Conservation (phyloP, 2,329 filamentous ascomycete species). For the Nothopassalora personata region DNA sequence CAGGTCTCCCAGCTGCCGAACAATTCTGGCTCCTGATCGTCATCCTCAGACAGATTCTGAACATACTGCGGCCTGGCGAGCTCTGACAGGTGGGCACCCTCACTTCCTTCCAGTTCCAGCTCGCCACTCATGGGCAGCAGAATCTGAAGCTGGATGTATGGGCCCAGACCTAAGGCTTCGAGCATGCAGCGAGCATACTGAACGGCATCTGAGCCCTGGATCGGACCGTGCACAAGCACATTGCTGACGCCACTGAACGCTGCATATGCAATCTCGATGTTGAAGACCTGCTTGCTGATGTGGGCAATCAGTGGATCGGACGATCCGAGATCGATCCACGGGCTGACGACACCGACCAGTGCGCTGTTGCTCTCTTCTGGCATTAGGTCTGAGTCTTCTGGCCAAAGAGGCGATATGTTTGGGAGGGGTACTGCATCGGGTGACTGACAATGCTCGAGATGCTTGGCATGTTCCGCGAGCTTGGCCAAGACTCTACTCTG, state of each 20-base stretch:
- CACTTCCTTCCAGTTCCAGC: conserved; percentile 52
- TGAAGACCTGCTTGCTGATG: conserved; percentile 82
- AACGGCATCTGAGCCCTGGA: conserved; percentile 45
- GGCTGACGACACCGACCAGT: conserved; percentile 72
- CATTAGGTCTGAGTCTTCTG: conserved; percentile 70
- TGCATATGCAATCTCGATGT: conserved; percentile 87
- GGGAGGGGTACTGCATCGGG: conserved; percentile 40
- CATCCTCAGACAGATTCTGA: conserved; percentile 13
- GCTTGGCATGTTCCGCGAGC: conserved; percentile 51
- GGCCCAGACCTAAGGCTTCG: conserved; percentile 69
- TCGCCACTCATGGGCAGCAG: conserved; percentile 79
- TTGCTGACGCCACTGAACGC: conserved; percentile 88
- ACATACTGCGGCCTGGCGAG: conserved; percentile 37
- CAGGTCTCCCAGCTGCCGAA: conserved; percentile 90
- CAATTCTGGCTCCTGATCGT: conserved; percentile 39
- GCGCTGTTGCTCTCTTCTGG: conserved; percentile 65
- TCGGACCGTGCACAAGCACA: conserved; percentile 73
- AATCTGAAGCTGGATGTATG: conserved; percentile 73
- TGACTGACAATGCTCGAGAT: conserved; percentile 38
- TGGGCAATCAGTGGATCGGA: conserved; percentile 75
- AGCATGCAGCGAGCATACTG: conserved; percentile 81
- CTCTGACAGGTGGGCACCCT: conserved; percentile 49
- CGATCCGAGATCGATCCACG: conserved; percentile 89
- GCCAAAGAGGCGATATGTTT: conserved; percentile 60
- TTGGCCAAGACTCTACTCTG: conserved; percentile 61